phyloP scores from a whole-genome alignment of 2,329 filamentous ascomycete species.

The Phialemonium atrogriseum region DNA sequence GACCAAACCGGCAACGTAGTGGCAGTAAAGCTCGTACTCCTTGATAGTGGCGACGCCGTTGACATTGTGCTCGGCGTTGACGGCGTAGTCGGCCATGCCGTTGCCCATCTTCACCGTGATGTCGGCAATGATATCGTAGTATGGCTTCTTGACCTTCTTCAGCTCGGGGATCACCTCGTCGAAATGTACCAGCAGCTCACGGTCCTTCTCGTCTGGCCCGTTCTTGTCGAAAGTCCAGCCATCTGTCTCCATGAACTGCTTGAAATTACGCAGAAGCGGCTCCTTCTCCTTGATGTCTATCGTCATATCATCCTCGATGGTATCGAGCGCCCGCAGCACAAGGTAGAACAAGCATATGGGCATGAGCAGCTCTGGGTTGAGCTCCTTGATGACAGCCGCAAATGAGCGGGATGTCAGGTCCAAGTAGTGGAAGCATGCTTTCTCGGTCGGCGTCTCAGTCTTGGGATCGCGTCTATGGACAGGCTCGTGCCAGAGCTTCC shows the following conservation, averaged over 20 bases:
- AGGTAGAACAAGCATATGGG: constrained; percentile 91
- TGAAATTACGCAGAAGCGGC: constrained; percentile 75
- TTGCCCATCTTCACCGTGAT: constrained; percentile 94
- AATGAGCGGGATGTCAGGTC: constrained; percentile 90
- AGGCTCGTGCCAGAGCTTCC: constrained; percentile 95
- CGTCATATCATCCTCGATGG: constrained; percentile 98
- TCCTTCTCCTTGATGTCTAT: constrained; percentile 75
- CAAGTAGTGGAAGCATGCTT: constrained; percentile 80
- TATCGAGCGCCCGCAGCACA: constrained; percentile 83
- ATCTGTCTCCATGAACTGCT: constrained; percentile 68
- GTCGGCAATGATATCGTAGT: constrained; percentile 81
- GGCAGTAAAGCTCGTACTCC: constrained; percentile 95
- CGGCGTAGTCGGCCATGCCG: constrained; percentile 93
- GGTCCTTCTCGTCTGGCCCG: constrained; percentile 87
- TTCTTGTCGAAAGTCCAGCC: constrained; percentile 88
- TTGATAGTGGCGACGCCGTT: constrained; percentile 74
- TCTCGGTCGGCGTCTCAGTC: constrained; percentile 66
- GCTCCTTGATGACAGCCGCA: constrained; percentile 84
- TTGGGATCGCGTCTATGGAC: constrained; percentile 73
- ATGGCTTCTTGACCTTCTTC: constrained; percentile 77
- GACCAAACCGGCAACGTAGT: constrained; percentile 97
- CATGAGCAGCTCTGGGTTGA: constrained; percentile 87
- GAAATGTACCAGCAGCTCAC: constrained; percentile 86
- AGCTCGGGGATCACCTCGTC: constrained; percentile 79
- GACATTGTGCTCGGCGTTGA: constrained; percentile 72